Evolutionary conservation across 2,329 filamentous ascomycete genomes (phyloP).

Genomic region (Claviceps spartinae): DNA sequence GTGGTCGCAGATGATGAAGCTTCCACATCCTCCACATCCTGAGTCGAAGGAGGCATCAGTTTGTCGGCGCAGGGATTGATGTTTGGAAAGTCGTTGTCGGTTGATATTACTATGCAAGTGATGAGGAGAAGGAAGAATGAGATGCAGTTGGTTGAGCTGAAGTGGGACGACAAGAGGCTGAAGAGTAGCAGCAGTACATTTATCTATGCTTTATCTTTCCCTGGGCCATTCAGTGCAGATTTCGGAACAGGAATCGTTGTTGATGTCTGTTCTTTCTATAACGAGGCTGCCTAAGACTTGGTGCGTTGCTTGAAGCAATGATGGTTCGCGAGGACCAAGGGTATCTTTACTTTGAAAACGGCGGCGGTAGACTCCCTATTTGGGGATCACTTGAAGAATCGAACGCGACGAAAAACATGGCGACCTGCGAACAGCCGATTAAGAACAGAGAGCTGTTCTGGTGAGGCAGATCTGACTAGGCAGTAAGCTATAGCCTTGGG

Average conservation of each 20-base stretch:
- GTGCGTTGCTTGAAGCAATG: background rate
- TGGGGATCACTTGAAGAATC: background rate
- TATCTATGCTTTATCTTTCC: background rate
- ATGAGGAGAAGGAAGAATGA: background rate
- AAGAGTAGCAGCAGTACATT: background rate
- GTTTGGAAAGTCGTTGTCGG: background rate
- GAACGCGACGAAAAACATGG: background rate
- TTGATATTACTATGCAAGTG: background rate
- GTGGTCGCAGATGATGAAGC: background rate
- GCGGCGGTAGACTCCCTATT: background rate
- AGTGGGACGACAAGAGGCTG: background rate
- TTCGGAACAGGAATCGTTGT: background rate
- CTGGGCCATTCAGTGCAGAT: background rate
- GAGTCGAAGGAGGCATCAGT: slow-evolving; percentile 3
- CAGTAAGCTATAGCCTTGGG: background rate
- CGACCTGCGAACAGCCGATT: background rate
- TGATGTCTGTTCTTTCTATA: background rate
- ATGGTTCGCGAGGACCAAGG: background rate
- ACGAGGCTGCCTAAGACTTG: background rate
- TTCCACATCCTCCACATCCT: background rate
- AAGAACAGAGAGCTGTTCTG: background rate
- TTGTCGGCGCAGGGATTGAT: slow-evolving; percentile 6
- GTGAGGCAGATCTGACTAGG: background rate
- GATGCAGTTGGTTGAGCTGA: background rate
- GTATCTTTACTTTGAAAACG: background rate